Evolutionary conservation across 768 basidiomycete genomes (phyloP), one percentile per base, ranked within the genome.

Genomic region (Melanogaster broomeanus): DNA sequence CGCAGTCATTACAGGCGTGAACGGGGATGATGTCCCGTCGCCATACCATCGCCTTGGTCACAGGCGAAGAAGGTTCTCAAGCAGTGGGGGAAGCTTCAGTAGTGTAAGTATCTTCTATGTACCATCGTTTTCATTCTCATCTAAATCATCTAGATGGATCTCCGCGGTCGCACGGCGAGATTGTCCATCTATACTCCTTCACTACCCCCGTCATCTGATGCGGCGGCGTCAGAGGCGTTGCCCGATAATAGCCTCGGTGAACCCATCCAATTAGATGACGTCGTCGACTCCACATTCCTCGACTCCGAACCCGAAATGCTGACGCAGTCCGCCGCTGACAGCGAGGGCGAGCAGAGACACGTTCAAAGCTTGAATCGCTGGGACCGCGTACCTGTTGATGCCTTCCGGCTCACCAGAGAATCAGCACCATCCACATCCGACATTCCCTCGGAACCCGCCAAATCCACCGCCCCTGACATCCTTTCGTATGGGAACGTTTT

Each of bases 271-370:
- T 76, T 92, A 19, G 82, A 88, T 59, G 90, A 92, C 58, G 88
- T 92, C 16, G 74, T 92, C 31, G 87, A 92, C 50, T 76, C 84
- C 1, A 84, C 89, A 0, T 82, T 87, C 67, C 72, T 90, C 18
- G 84, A 83, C 58, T 76, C 78, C 0, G 85, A 85, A 44, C 76
- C 72, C 16, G 76, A 77, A 44, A 50, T 52, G 15, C 66, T 61
- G 43, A 51, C 58, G 51, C 64, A 62, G 34, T 57, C 64, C 16
- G 64, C 66, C 13, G 60, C 63, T 37, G 69, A 71, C 24, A 69
- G 58, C 40, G 77, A 78, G 33, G 58, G 53, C 41, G 71, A 71
- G 37, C 72, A 72, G 7, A 68, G 67, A 45, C 77, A 79, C 43
- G 61, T 74, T 15, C 76, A 77, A 60, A 81, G 71, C 49, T 73